A percentile compares a stretch with the other conserved stretches of the same genome.
Conservation (phyloP, 768 basidiomycete genomes). For the Lyophyllum decastes region DNA sequence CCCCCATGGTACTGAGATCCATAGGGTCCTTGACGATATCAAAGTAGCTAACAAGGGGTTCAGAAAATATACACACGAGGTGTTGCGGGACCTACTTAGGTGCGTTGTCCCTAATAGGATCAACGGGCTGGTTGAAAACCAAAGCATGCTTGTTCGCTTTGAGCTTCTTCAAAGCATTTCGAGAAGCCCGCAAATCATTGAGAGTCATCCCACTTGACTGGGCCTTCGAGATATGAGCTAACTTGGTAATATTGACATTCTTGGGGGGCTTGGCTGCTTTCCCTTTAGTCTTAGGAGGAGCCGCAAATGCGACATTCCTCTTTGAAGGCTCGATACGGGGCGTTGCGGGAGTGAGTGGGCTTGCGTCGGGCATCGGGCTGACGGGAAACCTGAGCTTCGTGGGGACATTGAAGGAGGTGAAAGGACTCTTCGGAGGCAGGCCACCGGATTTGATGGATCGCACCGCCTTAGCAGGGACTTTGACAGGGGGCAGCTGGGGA, state of each 20-base stretch:
- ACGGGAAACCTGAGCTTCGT: conserved; percentile 61
- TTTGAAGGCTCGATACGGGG: conserved; percentile 32
- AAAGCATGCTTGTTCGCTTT: conserved; percentile 69
- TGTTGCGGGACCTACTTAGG: conserved; percentile 63
- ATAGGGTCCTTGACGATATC: conserved; percentile 90
- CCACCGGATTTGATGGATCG: conserved; percentile 38
- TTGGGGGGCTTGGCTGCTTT: conserved; percentile 27
- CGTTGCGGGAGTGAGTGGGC: conserved; percentile 27
- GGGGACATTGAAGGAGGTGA: conserved; percentile 41
- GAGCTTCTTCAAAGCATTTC: conserved; percentile 80
- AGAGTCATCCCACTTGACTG: conserved; percentile 76
- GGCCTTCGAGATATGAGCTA: conserved; percentile 62
- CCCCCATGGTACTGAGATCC: conserved; percentile 88
- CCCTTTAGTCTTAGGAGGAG: conserved; percentile 31
- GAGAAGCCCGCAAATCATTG: conserved; percentile 74
- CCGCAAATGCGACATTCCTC: conserved; percentile 38
- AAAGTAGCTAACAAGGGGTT: conserved; percentile 71
- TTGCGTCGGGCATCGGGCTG: conserved; percentile 29
- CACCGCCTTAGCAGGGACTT: conserved; percentile 46
- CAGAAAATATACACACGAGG: conserved; percentile 2
- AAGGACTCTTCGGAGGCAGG: conserved; percentile 40
- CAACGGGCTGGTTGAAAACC: conserved; percentile 88
- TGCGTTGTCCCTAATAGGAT: conserved; percentile 90
- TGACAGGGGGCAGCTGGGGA: conserved; percentile 58
- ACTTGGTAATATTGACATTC: conserved; percentile 30